Evolutionary conservation across 306 rosid genomes (phyloP).

Genomic region (Albizia julibrissin): DNA sequence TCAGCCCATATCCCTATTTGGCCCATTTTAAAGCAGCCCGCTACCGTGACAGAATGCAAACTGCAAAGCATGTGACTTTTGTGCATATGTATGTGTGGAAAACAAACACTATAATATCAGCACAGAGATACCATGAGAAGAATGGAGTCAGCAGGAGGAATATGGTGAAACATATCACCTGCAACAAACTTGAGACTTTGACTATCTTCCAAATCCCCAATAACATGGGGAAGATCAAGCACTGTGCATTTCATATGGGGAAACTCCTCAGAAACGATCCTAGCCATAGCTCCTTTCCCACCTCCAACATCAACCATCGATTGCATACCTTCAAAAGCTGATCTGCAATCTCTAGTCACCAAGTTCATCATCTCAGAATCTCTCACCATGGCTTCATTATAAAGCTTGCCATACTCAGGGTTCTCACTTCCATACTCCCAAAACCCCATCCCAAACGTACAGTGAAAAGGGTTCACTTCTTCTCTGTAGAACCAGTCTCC

Average conservation of each 20-base stretch:
- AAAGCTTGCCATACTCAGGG: not conserved
- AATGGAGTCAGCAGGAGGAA: slow-evolving; percentile 7
- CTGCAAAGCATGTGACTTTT: not conserved
- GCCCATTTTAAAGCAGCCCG: not conserved
- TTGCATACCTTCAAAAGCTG: slow-evolving; percentile 38
- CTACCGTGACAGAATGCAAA: not conserved
- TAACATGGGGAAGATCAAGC: slow-evolving; percentile 23
- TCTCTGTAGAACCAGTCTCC: slow-evolving; percentile 31
- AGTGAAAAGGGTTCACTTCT: slow-evolving; percentile 24
- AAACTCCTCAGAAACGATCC: slow-evolving; percentile 4
- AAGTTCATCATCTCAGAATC: slow-evolving; percentile 43
- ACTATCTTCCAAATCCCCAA: not conserved
- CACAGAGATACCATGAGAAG: slow-evolving; percentile 5
- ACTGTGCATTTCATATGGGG: not conserved
- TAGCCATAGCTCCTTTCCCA: not conserved
- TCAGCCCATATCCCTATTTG: not conserved
- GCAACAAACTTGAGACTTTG: not conserved
- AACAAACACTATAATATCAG: not conserved
- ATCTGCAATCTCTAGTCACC: slow-evolving; percentile 33
- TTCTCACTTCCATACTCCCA: slow-evolving; percentile 33
- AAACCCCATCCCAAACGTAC: slow-evolving; percentile 28
- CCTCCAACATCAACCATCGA: slow-evolving; percentile 22
- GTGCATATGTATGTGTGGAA: not conserved
- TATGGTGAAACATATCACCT: slow-evolving; percentile 12
- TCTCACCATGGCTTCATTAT: slow-evolving; percentile 36